These are phyloP conservation scores for Moelleriella libera DNA, from an alignment of 2,329 filamentous ascomycete genomes.

Conservation along the genomic window DNA sequence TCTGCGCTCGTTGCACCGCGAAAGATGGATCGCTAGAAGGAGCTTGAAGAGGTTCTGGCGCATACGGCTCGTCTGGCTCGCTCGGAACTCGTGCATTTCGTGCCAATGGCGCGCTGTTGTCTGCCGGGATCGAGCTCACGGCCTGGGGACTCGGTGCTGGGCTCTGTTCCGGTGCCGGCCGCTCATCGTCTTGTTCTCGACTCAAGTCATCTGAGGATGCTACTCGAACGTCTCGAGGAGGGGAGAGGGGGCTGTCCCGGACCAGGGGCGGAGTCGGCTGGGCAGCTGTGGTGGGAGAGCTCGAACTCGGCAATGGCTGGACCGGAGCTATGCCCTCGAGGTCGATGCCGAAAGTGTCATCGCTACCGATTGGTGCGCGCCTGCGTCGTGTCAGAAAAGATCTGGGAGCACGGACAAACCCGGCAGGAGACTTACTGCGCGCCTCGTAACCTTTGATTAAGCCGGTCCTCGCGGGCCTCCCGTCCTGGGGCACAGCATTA, in stretches of 20 bases:
- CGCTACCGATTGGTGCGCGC: constrained; percentile 43
- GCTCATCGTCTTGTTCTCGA: background rate
- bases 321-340: constrained; percentile 26
- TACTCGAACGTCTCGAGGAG: background rate
- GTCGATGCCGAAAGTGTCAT: constrained; percentile 44
- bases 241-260: background rate
- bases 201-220: background rate
- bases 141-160: background rate
- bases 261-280: background rate
- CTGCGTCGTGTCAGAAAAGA: constrained; percentile 15
- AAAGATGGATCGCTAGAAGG: constrained; percentile 1
- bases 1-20: background rate
- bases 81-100: background rate
- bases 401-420: background rate
- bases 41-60: constrained; percentile 2
- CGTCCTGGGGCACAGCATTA: constrained; percentile 10
- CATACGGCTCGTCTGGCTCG: background rate
- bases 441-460: constrained; percentile 51
- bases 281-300: constrained; percentile 3
- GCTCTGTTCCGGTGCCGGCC: background rate
- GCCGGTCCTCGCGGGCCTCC: constrained; percentile 44
- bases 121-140: background rate
- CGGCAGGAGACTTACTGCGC: constrained; percentile 35
- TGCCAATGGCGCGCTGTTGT: background rate
- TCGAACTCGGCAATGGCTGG: constrained; percentile 3